Percentiles rank a stretch among this genome's conserved stretches.
phyloP scores from a whole-genome alignment of 2,329 filamentous ascomycete species.

The Onygenales sp. region DNA sequence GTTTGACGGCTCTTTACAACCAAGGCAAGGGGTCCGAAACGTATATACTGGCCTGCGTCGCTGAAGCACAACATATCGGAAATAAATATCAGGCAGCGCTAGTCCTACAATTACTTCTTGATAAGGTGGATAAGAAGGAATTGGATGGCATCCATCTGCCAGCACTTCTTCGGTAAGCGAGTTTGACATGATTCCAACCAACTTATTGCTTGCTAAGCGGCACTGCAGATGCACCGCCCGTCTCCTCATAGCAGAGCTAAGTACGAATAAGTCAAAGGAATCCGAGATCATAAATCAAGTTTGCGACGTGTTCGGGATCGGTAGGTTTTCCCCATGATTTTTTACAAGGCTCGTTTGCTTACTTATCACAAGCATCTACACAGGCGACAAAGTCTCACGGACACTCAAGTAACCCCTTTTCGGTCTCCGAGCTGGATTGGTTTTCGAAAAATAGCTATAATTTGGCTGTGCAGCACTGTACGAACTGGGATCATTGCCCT shows the following conservation, averaged over 20 bases:
- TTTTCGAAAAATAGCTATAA: constrained; percentile 79
- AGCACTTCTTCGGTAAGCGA: constrained; percentile 53
- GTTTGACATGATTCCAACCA: background rate
- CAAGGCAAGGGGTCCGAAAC: constrained; percentile 45
- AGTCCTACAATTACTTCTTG: constrained; percentile 51
- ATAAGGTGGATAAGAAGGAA: constrained; percentile 42
- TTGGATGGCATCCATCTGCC: constrained; percentile 49
- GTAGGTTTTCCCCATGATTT: constrained; percentile 20
- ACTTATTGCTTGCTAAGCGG: background rate
- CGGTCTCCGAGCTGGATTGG: constrained; percentile 64
- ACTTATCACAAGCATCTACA: constrained; percentile 27
- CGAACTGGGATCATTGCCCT: constrained; percentile 46
- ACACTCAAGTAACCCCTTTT: constrained; percentile 45
- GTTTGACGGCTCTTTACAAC: constrained; percentile 53
- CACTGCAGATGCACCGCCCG: constrained; percentile 33
- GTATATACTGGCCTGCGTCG: constrained; percentile 68
- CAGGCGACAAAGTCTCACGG: constrained; percentile 35
- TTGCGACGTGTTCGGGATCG: constrained; percentile 46
- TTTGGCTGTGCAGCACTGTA: constrained; percentile 54
- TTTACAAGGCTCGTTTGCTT: background rate
- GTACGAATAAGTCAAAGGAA: constrained; percentile 18
- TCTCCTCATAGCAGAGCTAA: constrained; percentile 36
- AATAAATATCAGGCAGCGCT: constrained; percentile 52
- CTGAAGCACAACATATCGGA: constrained; percentile 61
- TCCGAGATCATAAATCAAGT: constrained; percentile 36